A percentile compares a stretch with the other conserved stretches of the same genome.
phyloP scores from a whole-genome alignment of 768 basidiomycete species.

The Russula olivacea region DNA sequence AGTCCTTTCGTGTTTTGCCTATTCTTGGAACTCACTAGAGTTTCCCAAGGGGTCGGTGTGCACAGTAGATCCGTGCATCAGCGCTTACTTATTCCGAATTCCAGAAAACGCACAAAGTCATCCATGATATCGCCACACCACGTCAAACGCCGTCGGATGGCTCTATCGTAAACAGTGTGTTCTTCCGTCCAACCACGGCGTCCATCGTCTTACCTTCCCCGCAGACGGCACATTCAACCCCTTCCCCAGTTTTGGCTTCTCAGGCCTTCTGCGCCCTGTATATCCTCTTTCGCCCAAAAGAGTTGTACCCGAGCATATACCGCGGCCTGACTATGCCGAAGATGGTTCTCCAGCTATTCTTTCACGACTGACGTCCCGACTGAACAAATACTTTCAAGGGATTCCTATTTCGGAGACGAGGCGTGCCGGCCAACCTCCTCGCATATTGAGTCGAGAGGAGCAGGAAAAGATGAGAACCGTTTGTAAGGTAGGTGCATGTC shows the following conservation, averaged over 20 bases:
- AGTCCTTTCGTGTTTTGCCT: constrained; percentile 33
- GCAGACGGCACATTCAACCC: constrained; percentile 77
- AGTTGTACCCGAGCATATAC: constrained; percentile 75
- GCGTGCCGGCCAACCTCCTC: constrained; percentile 53
- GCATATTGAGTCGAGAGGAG: constrained; percentile 63
- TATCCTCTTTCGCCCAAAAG: constrained; percentile 86
- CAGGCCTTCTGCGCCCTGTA: constrained; percentile 71
- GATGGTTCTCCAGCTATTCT: constrained; percentile 41
- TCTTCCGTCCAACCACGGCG: not conserved
- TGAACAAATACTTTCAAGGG: constrained; percentile 38
- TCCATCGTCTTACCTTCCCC: constrained; percentile 2
- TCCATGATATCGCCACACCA: constrained; percentile 57
- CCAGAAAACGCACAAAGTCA: constrained; percentile 77
- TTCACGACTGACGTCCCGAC: not conserved
- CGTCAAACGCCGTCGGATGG: constrained; percentile 29
- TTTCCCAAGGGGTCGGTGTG: constrained; percentile 22
- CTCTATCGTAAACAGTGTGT: constrained; percentile 29
- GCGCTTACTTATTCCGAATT: not conserved
- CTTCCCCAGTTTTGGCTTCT: constrained; percentile 69
- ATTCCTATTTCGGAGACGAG: constrained; percentile 54
- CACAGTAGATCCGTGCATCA: constrained; percentile 28
- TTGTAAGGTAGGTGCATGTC: constrained; percentile 53
- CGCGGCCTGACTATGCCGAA: constrained; percentile 81
- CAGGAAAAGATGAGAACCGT: constrained; percentile 85
- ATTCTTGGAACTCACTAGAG: constrained; percentile 19